Base-by-base conservation (phyloP, 306 rosid species). In the Cicer judaicum region DNA sequence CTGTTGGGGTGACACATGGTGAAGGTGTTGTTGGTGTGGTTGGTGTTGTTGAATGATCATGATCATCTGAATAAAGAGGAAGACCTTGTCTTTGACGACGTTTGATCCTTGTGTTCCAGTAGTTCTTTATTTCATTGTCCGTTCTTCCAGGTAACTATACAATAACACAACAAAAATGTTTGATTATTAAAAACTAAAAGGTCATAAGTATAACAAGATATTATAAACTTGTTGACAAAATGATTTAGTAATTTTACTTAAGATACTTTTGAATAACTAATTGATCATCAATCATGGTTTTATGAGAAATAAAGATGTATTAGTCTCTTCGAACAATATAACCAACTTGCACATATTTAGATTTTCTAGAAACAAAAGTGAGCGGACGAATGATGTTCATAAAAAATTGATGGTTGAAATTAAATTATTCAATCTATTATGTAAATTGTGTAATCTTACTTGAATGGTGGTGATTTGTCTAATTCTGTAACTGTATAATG, bases 91-190 rank as follows among this genome's bases (percentile, higher is more conserved):
- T 88, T 61, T 87, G 88, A 6, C 95, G 85, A 5, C 96, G 74
- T 67, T 91, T 91, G 11, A 94, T 81, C 52, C 98, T 88, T 1
- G 98, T 91, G 83, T 94, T 91, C 98, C 97, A 91, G 7, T 90
- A 94, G 71, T 91, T 94, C 81, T 94, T 93, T 39, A 93, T 93
- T 59, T 93, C 98, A 49, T 93, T 91, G 77, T 93, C 98, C 7
- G 98, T 93, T 90, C 98, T 84, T 47, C 98, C 98, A 0, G 98
- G 98, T 34, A 94, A 73, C 98, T 94, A 15, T 2, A 56, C 18
- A 21, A 53, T 0, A 7, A 53, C 5, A 78, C 7, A 54, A 15
- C 42, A 71, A 47, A 68, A 76, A 15, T 13, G 2, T 24, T 5
- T 34, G 5, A 43, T 9, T 3, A 49, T 4, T 70, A 19, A 61